Evolutionary conservation across 768 basidiomycete species (phyloP), one percentile per base, ranked within the genome.

Genomic region (Macrolepiota fuliginosa): DNA sequence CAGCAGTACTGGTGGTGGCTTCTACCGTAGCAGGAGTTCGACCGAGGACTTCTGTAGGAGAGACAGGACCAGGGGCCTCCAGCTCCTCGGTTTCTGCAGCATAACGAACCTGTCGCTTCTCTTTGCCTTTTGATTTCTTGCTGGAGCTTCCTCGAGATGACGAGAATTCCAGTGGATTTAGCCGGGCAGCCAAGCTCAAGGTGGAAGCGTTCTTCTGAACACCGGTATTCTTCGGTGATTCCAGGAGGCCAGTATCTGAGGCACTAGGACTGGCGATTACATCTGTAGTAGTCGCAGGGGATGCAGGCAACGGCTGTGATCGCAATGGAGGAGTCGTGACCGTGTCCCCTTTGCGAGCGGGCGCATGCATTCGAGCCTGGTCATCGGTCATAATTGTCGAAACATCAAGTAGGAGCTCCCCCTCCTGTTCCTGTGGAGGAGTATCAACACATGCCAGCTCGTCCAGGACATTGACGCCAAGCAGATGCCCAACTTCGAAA

Each of bases 401-500:
- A 22, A 19, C 32, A 46, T 36, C 52, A n/a, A 61, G 42, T 1
- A 36, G 25, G n/a, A 25, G 40, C 24, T 61, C 57, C 15, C 50
- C 59, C 40, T 61, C 59, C 52, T 45, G 29, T 10, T 42, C 4
- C 13, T 51, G 60, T 25, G 60, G 10, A 25, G 32, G 25, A n/a
- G 11, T 24, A n/a, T 47, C 12, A 35, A 17, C 24, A n/a, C n/a
- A 11, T n/a, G 54, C 15, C 3, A 69, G 68, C 49, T 76, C 76
- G 47, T 81, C 74, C 53, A 88, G 74, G 35, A 89, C 74, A 63
- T 85, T 82, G 54, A 92, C 80, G 11, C 90, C 92, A 39, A 92
- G 76, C 63, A 94, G 80, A n/a, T 80, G 80, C 2, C 92, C 92
- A 39, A 94, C 78, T 67, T 91, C 89, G 64, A 94, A 94, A 62